Conservation (phyloP, 768 basidiomycete species). For the Clavulina sp. region DNA sequence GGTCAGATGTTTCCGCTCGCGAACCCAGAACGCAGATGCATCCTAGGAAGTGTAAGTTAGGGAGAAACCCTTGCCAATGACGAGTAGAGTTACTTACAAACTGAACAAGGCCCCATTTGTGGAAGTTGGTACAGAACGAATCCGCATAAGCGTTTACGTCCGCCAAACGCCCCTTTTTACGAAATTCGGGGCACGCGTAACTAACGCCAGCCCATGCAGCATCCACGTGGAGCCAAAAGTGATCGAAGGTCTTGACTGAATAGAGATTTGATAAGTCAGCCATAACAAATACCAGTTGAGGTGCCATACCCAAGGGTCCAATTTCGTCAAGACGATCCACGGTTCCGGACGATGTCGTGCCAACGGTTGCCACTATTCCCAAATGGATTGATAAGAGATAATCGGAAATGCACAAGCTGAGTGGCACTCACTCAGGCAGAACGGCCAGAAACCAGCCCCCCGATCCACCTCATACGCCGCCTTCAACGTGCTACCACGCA, state of each 20-base stretch:
- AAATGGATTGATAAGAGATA: not conserved
- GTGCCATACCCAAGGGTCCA: conserved; percentile 38
- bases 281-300: not conserved
- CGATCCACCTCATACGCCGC: conserved; percentile 48
- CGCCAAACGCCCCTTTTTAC: conserved; percentile 38
- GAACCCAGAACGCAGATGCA: conserved; percentile 62
- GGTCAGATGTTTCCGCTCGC: conserved; percentile 52
- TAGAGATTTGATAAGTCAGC: not conserved
- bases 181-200: conserved; percentile 62
- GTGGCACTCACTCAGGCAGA: conserved; percentile 50
- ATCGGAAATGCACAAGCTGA: not conserved
- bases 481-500: conserved; percentile 45
- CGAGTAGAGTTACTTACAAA: conserved; percentile 23
- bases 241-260: conserved; percentile 42
- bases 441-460: conserved; percentile 46
- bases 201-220: conserved; percentile 83
- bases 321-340: conserved; percentile 67
- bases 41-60: conserved; percentile 22
- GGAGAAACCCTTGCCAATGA: not conserved
- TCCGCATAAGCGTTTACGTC: conserved; percentile 61
- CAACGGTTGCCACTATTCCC: conserved; percentile 65
- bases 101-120: conserved; percentile 92
- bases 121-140: conserved; percentile 81
- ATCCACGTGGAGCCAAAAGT: conserved; percentile 75
- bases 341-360: conserved; percentile 81